These are phyloP conservation scores for Yamadazyma membranifaciens DNA, from an alignment of 1,139 yeast genomes.

Conservation along the genomic window DNA sequence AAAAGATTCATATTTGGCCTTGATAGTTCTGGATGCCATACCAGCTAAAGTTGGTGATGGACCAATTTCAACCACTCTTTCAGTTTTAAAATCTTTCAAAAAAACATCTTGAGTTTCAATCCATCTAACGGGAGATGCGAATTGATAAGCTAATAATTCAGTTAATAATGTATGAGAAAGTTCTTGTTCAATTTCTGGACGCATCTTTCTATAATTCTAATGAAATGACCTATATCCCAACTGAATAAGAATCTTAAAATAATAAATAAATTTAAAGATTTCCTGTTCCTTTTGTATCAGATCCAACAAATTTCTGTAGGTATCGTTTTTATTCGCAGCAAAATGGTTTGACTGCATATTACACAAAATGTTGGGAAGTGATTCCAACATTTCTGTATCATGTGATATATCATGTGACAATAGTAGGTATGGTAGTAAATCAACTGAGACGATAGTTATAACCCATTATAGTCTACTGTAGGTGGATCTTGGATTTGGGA, in stretches of 20 bases:
- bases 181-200: conserved; percentile 97
- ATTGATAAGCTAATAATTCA: conserved; percentile 95
- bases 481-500: too few relatives aligned
- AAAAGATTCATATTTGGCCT: conserved; percentile 93
- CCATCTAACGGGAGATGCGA: conserved; percentile 99
- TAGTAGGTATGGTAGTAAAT: too few relatives aligned
- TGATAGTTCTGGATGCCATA: conserved; percentile 96
- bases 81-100: conserved; percentile 90
- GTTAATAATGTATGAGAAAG: conserved; percentile 91
- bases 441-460: too few relatives aligned
- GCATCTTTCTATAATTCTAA: conserved; percentile 46
- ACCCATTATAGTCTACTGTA: too few relatives aligned
- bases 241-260: not conserved
- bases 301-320: conserved; percentile 4
- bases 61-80: conserved; percentile 96
- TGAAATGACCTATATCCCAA: not conserved
- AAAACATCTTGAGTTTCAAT: conserved; percentile 98
- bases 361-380: conserved; percentile 2
- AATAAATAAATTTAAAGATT: not conserved
- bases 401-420: not conserved
- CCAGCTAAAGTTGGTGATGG: conserved; percentile 99
- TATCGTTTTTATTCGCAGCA: not conserved
- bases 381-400: conserved; percentile 3
- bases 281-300: conserved; percentile 1
- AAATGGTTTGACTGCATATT: conserved; percentile 1